Percentiles rank a stretch among this genome's conserved stretches.
These are phyloP conservation scores for Blastocystis sp. DNA, from an alignment of 352 stramenopile species.

Conservation along the genomic window DNA sequence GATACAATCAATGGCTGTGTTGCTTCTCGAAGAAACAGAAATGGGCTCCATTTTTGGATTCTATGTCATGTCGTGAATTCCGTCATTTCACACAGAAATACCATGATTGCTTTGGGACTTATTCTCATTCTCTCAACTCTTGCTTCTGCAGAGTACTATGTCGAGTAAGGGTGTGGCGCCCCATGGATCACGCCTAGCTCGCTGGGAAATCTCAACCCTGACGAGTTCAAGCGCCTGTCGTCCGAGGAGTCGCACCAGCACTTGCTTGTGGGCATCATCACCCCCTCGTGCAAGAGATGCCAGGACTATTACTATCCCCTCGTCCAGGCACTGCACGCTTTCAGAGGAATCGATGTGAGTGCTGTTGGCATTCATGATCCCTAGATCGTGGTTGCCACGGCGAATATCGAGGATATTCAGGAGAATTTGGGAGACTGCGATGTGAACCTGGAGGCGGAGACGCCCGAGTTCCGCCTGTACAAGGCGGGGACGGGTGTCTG, in stretches of 20 bases:
- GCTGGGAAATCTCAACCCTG: conserved; percentile 3
- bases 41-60: not conserved
- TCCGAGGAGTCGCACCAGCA: conserved; percentile 19
- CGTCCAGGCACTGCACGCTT: conserved; percentile 43
- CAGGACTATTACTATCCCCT: conserved; percentile 51
- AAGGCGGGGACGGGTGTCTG: conserved; percentile 33
- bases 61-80: not conserved
- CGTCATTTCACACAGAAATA: not conserved
- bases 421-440: conserved; percentile 24
- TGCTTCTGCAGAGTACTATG: conserved; percentile 20
- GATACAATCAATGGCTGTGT: too few species aligned
- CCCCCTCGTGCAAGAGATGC: not conserved
- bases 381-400: conserved; percentile 34
- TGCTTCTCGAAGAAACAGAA: not conserved
- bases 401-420: not conserved
- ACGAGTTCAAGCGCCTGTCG: conserved; percentile 2
- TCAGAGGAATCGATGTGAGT: conserved; percentile 29
- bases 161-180: conserved; percentile 3
- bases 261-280: conserved; percentile 9
- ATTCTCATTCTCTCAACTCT: not conserved
- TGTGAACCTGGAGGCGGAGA: conserved; percentile 10
- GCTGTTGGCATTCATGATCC: not conserved
- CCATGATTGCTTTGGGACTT: not conserved
- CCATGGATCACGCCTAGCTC: conserved; percentile 18
- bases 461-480: conserved; percentile 42